These are phyloP conservation scores for Taiozyma sp. DNA, from an alignment of 1,139 yeast genomes.

Conservation along the genomic window DNA sequence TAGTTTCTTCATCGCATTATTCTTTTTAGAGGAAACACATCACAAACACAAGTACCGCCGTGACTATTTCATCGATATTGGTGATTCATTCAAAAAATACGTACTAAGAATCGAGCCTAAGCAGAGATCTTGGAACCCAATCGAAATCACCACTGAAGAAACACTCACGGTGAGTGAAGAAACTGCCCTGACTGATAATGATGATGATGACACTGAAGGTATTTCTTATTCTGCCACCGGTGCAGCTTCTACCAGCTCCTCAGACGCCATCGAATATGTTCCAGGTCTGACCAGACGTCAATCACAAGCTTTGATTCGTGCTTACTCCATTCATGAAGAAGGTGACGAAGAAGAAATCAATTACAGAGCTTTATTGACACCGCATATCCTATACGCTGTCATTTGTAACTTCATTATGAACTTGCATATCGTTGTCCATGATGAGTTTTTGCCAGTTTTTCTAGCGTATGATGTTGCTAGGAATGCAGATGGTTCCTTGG, in stretches of 20 bases:
- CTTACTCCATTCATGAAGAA: constrained; percentile 33
- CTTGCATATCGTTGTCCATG: constrained; percentile 49
- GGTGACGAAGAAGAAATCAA: constrained; percentile 27
- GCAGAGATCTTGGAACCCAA: constrained; percentile 31
- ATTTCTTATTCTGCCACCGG: background rate
- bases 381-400: constrained; percentile 33
- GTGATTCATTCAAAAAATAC: constrained; percentile 37
- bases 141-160: background rate
- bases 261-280: constrained; percentile 23
- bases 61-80: constrained; percentile 50
- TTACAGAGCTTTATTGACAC: constrained; percentile 15
- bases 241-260: constrained; percentile 7
- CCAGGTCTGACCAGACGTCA: constrained; percentile 33
- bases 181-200: constrained; percentile 6
- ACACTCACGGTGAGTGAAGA: constrained; percentile 1
- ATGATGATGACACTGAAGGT: background rate
- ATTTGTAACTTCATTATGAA: constrained; percentile 40
- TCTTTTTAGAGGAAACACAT: constrained; percentile 62
- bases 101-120: constrained; percentile 31
- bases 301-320: constrained; percentile 36
- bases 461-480: constrained; percentile 42
- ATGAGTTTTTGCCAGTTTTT: constrained; percentile 57
- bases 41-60: constrained; percentile 34
- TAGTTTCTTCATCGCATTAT: constrained; percentile 28
- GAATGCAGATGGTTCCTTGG: constrained; percentile 18